A percentile compares a stretch with the other conserved stretches of the same genome.
Evolutionary conservation across 2,329 filamentous ascomycete genomes (phyloP).

Genomic region (Malbranchea zuffiana): DNA sequence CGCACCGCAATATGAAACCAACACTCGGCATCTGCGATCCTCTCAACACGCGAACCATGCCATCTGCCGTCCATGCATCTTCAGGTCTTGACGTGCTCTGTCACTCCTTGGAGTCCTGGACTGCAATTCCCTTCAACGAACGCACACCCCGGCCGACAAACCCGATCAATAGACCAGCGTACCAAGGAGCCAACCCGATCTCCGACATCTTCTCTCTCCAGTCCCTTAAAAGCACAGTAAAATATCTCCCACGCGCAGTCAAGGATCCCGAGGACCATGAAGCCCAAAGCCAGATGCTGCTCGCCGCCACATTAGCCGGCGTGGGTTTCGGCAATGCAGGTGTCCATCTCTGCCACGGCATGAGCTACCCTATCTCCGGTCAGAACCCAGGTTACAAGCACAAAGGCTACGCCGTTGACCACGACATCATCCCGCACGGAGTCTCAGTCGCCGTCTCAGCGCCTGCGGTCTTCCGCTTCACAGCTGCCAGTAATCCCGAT

Average conservation of each 20-base stretch:
- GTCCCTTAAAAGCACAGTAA: slow-evolving; percentile 70
- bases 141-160: slow-evolving; percentile 74
- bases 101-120: slow-evolving; percentile 93
- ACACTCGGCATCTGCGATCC: slow-evolving; percentile 79
- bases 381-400: slow-evolving; percentile 91
- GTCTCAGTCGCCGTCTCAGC: slow-evolving; percentile 91
- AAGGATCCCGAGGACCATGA: slow-evolving; percentile 82
- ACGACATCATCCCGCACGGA: slow-evolving; percentile 84
- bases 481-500: slow-evolving; percentile 79
- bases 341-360: slow-evolving; percentile 80
- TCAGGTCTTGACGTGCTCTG: slow-evolving; percentile 92
- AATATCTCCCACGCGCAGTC: slow-evolving; percentile 83
- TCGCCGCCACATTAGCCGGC: slow-evolving; percentile 85
- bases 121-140: slow-evolving; percentile 87
- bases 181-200: slow-evolving; percentile 95
- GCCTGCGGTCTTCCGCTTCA: slow-evolving; percentile 89
- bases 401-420: slow-evolving; percentile 65
- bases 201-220: slow-evolving; percentile 92
- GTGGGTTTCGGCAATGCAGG: slow-evolving; percentile 97
- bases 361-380: slow-evolving; percentile 95
- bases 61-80: slow-evolving; percentile 78
- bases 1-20: slow-evolving; percentile 89
- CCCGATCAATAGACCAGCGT: slow-evolving; percentile 81
- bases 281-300: slow-evolving; percentile 89
- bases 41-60: slow-evolving; percentile 93